Evolutionary conservation across 1,284 basidiomycete genomes (phyloP).

Genomic region (Sanghuangporus sanghuang): DNA sequence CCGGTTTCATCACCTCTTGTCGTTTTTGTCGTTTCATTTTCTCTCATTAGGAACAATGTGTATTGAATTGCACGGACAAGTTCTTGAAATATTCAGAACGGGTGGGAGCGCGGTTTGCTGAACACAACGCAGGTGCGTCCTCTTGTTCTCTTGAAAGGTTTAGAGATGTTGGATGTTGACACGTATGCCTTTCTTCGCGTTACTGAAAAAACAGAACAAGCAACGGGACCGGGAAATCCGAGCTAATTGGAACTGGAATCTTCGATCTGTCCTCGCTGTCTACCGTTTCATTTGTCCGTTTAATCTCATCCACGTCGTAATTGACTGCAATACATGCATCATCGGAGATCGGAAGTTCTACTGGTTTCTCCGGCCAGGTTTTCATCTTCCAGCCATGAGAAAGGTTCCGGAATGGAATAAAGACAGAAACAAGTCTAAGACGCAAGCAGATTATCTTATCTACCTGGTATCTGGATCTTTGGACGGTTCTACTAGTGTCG

Average conservation of each 20-base stretch:
- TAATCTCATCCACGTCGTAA: not conserved
- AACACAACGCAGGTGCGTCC: slow-evolving; percentile 77
- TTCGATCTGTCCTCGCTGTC: not conserved
- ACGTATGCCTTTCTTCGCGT: not conserved
- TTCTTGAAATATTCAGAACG: slow-evolving; percentile 97
- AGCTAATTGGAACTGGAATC: not conserved
- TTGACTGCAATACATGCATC: not conserved
- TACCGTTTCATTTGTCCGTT: not conserved
- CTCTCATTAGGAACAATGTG: slow-evolving; percentile 56
- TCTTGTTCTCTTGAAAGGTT: not conserved
- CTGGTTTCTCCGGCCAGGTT: no score
- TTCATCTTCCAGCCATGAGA: no score
- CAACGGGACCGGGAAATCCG: slow-evolving; percentile 1
- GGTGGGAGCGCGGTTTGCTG: slow-evolving; percentile 88
- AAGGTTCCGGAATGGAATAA: no score
- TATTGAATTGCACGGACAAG: slow-evolving; percentile 82
- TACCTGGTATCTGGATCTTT: not conserved
- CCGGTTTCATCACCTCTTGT: not conserved
- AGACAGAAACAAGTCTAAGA: no score
- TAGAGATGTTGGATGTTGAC: not conserved
- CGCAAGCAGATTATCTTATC: not conserved
- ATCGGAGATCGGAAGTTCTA: not conserved
- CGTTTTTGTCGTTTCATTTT: not conserved
- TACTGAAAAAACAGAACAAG: slow-evolving; percentile 1
- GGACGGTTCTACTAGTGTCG: not conserved